These are phyloP conservation scores for Penicillium bovifimosum DNA, from an alignment of 495 filamentous ascomycete genomes.

Conservation along the genomic window DNA sequence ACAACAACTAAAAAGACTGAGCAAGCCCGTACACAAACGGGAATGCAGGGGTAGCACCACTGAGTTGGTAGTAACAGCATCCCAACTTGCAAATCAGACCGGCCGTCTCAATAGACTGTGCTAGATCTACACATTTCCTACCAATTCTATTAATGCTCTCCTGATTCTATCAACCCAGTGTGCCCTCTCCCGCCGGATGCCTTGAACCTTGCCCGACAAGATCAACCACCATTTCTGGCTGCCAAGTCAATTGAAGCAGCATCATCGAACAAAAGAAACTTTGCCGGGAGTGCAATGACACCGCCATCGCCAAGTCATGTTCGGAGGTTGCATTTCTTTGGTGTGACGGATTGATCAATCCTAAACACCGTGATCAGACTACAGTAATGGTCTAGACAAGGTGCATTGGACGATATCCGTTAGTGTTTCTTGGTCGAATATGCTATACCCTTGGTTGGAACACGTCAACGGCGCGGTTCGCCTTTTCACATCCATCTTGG, in stretches of 20 bases:
- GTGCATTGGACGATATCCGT: background rate
- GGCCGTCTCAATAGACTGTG: background rate
- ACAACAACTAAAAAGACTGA: too few relatives aligned
- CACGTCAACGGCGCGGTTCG: too few relatives aligned
- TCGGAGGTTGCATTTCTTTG: slow-evolving; percentile 13
- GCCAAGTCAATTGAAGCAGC: background rate
- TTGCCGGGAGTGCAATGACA: slow-evolving; percentile 11
- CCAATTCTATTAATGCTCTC: too few relatives aligned
- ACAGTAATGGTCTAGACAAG: background rate
- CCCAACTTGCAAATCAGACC: background rate
- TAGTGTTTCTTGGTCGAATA: background rate
- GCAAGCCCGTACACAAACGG: too few relatives aligned
- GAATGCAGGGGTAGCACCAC: too few relatives aligned
- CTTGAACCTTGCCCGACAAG: background rate
- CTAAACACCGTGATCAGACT: too few relatives aligned
- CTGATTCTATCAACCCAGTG: too few relatives aligned
- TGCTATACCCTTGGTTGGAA: background rate
- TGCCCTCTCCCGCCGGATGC: background rate
- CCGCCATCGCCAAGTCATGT: slow-evolving; percentile 8
- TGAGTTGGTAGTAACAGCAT: background rate
- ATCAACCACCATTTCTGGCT: background rate
- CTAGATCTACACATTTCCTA: background rate
- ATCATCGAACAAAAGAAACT: background rate
- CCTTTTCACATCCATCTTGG: background rate
- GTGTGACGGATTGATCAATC: slow-evolving; percentile 2